A percentile compares a stretch with the other conserved stretches of the same genome.
These are phyloP conservation scores for Eruca vesicaria DNA, from an alignment of 441 rosid species.

Conservation along the genomic window DNA sequence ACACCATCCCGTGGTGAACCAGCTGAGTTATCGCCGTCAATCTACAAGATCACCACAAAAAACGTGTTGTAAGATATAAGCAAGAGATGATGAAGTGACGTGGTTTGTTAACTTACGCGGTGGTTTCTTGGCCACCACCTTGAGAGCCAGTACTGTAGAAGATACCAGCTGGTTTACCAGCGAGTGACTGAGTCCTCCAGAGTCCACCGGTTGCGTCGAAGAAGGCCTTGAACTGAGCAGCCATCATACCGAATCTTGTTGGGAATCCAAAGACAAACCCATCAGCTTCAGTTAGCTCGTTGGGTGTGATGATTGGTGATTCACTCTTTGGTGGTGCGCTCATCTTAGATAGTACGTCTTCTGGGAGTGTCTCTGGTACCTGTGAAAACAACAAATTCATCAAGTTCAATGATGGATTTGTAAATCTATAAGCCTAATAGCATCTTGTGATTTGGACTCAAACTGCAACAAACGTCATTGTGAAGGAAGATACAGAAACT, in stretches of 20 bases:
- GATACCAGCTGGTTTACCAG: slow-evolving; percentile 96
- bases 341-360: slow-evolving; percentile 81
- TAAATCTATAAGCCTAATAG: neutral
- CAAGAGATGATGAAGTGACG: neutral
- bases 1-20: slow-evolving; percentile 95
- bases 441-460: neutral
- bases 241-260: slow-evolving; percentile 95
- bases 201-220: slow-evolving; percentile 87
- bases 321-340: slow-evolving; percentile 91
- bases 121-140: slow-evolving; percentile 99
- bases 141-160: slow-evolving; percentile 95
- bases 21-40: slow-evolving; percentile 96
- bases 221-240: slow-evolving; percentile 95
- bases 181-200: slow-evolving; percentile 89
- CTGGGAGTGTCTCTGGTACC: slow-evolving; percentile 89
- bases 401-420: neutral
- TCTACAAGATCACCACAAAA: neutral
- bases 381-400: slow-evolving; percentile 15
- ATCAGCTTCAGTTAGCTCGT: slow-evolving; percentile 78
- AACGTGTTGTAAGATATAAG: neutral
- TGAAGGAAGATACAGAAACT: neutral
- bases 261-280: slow-evolving; percentile 95
- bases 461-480: no score
- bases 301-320: slow-evolving; percentile 66
- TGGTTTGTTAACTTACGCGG: slow-evolving; percentile 58